Base-by-base conservation (phyloP, 2,329 filamentous ascomycete species). In the Camillea tinctor region DNA sequence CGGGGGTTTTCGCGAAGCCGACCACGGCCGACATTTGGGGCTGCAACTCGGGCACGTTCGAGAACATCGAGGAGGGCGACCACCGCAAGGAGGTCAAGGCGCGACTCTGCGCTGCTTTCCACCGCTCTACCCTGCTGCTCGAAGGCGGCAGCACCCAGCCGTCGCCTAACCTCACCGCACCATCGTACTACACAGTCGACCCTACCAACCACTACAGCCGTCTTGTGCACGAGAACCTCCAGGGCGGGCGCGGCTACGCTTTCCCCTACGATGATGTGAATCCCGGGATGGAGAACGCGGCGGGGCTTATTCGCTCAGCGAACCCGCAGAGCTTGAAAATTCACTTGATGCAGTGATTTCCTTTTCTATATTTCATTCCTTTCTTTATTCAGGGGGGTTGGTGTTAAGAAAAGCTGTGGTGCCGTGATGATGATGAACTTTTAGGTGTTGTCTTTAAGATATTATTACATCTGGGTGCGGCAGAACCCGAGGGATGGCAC, bases 181-280 rank as follows among this genome's bases (percentile, higher is more conserved):
- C 56, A 19, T 21, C 66, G 48, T 84, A 83, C 69, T 84, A 84
- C 65, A 71, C 67, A 1, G 63, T 54, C 3, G 61, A 72, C 7
- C 73, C 77, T 3, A 79, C 77, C 5, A 76, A 75, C 61, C 84
- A 88, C 66, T 89, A 87, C 66, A 76, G 83, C 20, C 74, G 82
- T 1, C 74, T 88, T 13, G 79, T 89, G 1, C 87, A 89, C 70
- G 73, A 79, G 20, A 78, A 82, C 22, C 84, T 87, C 69, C 69
- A 80, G 0, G 84, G 87, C 67, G 80, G 81, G 0, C 76, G 77
- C 52, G 87, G 87, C 0, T 90, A 89, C 66, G 82, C 84, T 0
- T 89, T 89, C 66, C 77, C 86, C 0, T 89, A 88, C 62, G 87
- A 89, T 65, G 87, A 89, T 68, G 86, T 89, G 3, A 81, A 82